These are phyloP conservation scores for Backusella sp. DNA, from an alignment of 192 early-diverging fungal species.

Conservation along the genomic window DNA sequence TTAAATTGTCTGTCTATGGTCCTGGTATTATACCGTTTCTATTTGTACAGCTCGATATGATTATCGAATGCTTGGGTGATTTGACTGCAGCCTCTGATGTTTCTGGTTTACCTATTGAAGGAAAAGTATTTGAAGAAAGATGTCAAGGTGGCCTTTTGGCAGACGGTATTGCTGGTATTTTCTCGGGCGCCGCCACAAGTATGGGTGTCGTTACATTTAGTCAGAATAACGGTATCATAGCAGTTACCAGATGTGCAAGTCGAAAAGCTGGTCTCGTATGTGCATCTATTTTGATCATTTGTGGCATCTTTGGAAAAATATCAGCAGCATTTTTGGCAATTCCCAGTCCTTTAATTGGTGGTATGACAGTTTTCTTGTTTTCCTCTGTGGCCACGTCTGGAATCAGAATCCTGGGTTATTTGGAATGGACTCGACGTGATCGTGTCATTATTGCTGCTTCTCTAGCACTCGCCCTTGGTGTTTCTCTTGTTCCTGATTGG, in stretches of 20 bases:
- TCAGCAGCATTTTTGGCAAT: slow-evolving; percentile 47
- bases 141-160: slow-evolving; percentile 53
- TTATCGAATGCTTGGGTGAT: slow-evolving; percentile 52
- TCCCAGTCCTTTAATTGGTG: slow-evolving; percentile 48
- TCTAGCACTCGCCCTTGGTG: slow-evolving; percentile 48
- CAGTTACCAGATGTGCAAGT: slow-evolving; percentile 55
- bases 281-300: slow-evolving; percentile 49
- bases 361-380: slow-evolving; percentile 56
- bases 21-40: slow-evolving; percentile 50
- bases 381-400: slow-evolving; percentile 54
- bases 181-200: slow-evolving; percentile 44
- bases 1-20: slow-evolving; percentile 42
- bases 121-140: slow-evolving; percentile 51
- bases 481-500: slow-evolving; percentile 48
- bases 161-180: slow-evolving; percentile 43
- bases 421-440: slow-evolving; percentile 55
- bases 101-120: slow-evolving; percentile 48
- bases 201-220: slow-evolving; percentile 55
- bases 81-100: slow-evolving; percentile 57
- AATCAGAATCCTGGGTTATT: slow-evolving; percentile 50
- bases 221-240: slow-evolving; percentile 59
- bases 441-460: slow-evolving; percentile 51
- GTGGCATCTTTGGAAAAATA: slow-evolving; percentile 53
- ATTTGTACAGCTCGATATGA: slow-evolving; percentile 44
- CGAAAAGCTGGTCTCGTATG: slow-evolving; percentile 53